phyloP scores from a whole-genome alignment of 805 yeast genomes.

The Nematodospora valgi region DNA sequence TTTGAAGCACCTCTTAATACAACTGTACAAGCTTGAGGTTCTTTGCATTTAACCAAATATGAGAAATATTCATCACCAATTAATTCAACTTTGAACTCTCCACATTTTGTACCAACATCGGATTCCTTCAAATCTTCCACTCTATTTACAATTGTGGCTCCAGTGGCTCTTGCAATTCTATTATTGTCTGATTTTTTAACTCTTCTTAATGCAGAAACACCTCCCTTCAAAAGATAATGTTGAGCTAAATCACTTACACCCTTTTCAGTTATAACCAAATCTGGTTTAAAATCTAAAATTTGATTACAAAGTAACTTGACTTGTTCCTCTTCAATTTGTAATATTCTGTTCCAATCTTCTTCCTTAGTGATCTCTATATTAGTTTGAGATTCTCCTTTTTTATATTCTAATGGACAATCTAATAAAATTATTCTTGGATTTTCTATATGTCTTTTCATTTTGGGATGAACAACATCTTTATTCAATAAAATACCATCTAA shows the following conservation, averaged over 20 bases:
- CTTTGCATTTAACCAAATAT: conserved; percentile 70
- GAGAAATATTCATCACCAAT: conserved; percentile 98
- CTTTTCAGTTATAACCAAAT: conserved; percentile 93
- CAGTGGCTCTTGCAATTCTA: conserved; percentile 94
- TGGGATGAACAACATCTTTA: conserved; percentile 98
- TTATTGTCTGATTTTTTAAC: conserved; percentile 94
- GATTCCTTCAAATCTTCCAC: conserved; percentile 89
- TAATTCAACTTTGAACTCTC: conserved; percentile 85
- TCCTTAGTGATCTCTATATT: conserved; percentile 96
- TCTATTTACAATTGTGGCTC: conserved; percentile 95
- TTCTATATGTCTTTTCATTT: conserved; percentile 86
- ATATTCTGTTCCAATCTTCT: conserved; percentile 91
- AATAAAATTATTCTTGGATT: conserved; percentile 85
- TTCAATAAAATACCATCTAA: conserved; percentile 89
- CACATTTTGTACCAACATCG: conserved; percentile 88
- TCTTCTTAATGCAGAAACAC: conserved; percentile 88
- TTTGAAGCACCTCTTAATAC: conserved; percentile 94
- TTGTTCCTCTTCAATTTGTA: conserved; percentile 98
- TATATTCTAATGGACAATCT: conserved; percentile 97
- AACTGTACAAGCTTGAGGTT: conserved; percentile 93
- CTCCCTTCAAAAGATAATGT: conserved; percentile 90
- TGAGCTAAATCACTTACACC: conserved; percentile 98
- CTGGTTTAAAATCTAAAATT: conserved; percentile 82
- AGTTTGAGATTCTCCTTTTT: conserved; percentile 98
- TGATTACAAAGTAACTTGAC: conserved; percentile 83